Conservation (phyloP, 495 filamentous ascomycete species). For the Aspergillus cavernicola region DNA sequence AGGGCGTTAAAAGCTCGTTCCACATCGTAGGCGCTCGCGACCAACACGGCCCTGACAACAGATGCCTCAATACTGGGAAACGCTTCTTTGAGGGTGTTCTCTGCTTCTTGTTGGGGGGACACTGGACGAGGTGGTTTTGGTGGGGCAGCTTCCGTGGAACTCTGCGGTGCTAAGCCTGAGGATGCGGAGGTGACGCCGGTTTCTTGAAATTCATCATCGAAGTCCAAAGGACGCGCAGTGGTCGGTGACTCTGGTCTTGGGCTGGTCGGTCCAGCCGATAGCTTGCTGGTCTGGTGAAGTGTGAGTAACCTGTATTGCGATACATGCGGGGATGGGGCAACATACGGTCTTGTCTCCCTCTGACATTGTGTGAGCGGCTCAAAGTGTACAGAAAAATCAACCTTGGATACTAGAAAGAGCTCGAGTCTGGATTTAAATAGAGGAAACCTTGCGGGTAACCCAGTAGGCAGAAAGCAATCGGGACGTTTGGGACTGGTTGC, state of each 20-base stretch:
- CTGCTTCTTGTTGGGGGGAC: slow-evolving; percentile 75
- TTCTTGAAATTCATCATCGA: slow-evolving; percentile 82
- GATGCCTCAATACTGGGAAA: slow-evolving; percentile 79
- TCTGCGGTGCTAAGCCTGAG: slow-evolving; percentile 33
- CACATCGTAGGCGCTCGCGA: slow-evolving; percentile 79
- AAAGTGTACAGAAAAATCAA: background rate
- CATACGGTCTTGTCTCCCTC: slow-evolving; percentile 41
- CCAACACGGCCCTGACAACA: slow-evolving; percentile 85
- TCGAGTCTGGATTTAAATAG: background rate
- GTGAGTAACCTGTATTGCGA: slow-evolving; percentile 21
- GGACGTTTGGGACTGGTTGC: slow-evolving; percentile 14
- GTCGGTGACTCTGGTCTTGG: slow-evolving; percentile 73
- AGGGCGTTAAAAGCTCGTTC: slow-evolving; percentile 97
- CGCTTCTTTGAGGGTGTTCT: slow-evolving; percentile 86
- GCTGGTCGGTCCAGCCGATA: slow-evolving; percentile 27
- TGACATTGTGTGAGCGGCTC: slow-evolving; percentile 27
- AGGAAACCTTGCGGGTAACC: slow-evolving; percentile 11
- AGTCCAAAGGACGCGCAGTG: slow-evolving; percentile 76
- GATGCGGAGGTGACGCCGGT: slow-evolving; percentile 39
- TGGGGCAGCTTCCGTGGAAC: slow-evolving; percentile 52
- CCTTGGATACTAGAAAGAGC: background rate
- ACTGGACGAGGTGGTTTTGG: slow-evolving; percentile 86
- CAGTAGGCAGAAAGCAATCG: slow-evolving; percentile 29
- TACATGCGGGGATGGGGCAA: slow-evolving; percentile 11
- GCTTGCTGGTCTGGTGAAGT: slow-evolving; percentile 29